A percentile compares a stretch with the other conserved stretches of the same genome.
Conservation (phyloP, 306 rosid species). For the Glycine soja region DNA sequence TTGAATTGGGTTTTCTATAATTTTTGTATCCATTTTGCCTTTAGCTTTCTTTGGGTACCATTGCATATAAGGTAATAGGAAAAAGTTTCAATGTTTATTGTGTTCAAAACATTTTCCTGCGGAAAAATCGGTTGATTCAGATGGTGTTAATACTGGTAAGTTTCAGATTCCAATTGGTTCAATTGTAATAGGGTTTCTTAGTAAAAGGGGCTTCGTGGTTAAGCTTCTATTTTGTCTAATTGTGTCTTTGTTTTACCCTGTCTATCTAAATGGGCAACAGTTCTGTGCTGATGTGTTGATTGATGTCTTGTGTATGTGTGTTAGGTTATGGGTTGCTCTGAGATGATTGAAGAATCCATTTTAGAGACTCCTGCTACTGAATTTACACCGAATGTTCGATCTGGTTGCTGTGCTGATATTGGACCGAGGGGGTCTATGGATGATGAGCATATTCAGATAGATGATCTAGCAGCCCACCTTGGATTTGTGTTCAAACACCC, state of each 20-base stretch:
- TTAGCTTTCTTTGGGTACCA: background rate
- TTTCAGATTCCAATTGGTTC: slow-evolving; percentile 9
- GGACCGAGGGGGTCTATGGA: slow-evolving; percentile 81
- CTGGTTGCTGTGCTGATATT: slow-evolving; percentile 81
- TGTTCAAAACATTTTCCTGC: background rate
- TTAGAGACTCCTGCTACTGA: slow-evolving; percentile 53
- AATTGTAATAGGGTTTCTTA: background rate
- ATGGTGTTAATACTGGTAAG: background rate
- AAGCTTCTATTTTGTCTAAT: background rate
- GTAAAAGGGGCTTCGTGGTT: slow-evolving; percentile 32
- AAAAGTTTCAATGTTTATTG: background rate
- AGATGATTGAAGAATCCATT: slow-evolving; percentile 47
- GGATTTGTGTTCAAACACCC: slow-evolving; percentile 58
- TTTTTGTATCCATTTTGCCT: background rate
- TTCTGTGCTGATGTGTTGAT: background rate
- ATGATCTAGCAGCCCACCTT: slow-evolving; percentile 73
- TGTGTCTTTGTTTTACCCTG: background rate
- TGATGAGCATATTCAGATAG: slow-evolving; percentile 82
- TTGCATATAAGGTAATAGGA: background rate
- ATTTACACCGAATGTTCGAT: slow-evolving; percentile 68
- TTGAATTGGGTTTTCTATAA: background rate
- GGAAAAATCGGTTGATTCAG: background rate
- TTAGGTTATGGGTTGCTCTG: slow-evolving; percentile 64
- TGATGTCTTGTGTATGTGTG: slow-evolving; percentile 12
- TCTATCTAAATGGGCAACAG: background rate